Conservation (phyloP, 1,284 basidiomycete species). For the Apiotrichum siamense region DNA sequence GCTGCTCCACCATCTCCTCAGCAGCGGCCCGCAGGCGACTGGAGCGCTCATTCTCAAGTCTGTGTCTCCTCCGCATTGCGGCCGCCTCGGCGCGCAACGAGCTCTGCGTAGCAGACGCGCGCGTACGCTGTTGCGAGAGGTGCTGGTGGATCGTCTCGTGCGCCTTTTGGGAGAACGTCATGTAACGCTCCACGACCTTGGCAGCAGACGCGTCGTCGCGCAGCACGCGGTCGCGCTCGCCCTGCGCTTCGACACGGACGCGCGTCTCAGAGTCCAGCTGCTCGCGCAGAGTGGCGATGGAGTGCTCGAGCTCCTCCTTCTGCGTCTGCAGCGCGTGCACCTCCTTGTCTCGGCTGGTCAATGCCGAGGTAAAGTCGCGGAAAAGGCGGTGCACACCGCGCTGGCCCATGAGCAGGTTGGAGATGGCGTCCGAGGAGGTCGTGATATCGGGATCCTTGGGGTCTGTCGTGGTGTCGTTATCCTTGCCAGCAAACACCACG, state of each 20-base stretch:
- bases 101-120: constrained; percentile 60
- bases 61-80: constrained; percentile 19
- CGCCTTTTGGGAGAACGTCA: constrained; percentile 80
- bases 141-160: constrained; percentile 64
- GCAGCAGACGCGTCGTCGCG: constrained; percentile 71
- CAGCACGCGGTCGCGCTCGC: constrained; percentile 56
- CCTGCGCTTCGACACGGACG: constrained; percentile 53
- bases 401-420: constrained; percentile 43
- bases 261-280: constrained; percentile 63
- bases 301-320: constrained; percentile 67
- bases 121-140: constrained; percentile 53
- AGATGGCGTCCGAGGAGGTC: constrained; percentile 32
- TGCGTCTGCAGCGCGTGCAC: constrained; percentile 72
- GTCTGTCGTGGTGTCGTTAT: not conserved
- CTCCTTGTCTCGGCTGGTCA: constrained; percentile 43
- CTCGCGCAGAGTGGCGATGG: constrained; percentile 51
- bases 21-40: constrained; percentile 57
- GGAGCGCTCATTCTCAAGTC: constrained; percentile 27
- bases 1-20: constrained; percentile 67
- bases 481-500: not conserved
- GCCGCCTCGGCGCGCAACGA: constrained; percentile 50
- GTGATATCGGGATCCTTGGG: not conserved
- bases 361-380: constrained; percentile 37
- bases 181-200: constrained; percentile 80
- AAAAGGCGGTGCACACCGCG: constrained; percentile 44